Conservation (phyloP, 2,329 filamentous ascomycete species). For the Simplicillium sp. region DNA sequence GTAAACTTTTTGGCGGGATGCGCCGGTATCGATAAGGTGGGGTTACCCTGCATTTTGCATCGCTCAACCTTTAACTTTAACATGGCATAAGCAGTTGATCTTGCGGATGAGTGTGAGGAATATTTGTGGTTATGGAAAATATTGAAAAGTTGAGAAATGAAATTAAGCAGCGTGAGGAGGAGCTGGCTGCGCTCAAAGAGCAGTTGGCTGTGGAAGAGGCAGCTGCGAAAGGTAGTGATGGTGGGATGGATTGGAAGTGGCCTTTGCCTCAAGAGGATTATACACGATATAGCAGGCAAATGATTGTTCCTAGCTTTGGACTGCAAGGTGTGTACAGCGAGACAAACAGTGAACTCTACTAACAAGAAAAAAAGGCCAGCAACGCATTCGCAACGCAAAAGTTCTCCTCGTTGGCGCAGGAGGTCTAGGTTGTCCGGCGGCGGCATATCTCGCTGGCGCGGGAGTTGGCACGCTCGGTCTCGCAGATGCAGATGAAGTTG, state of each 20-base stretch:
- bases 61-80: too few species aligned
- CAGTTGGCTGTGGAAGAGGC: constrained; percentile 33
- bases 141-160: constrained; percentile 32
- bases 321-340: constrained; percentile 53
- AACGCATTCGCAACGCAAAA: constrained; percentile 57
- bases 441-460: constrained; percentile 84
- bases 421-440: constrained; percentile 84
- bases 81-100: not conserved
- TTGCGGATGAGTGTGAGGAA: constrained; percentile 1
- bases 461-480: constrained; percentile 78
- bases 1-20: not conserved
- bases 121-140: constrained; percentile 21
- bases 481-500: constrained; percentile 80
- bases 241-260: constrained; percentile 41
- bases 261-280: constrained; percentile 68
- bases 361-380: constrained; percentile 52
- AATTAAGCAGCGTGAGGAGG: constrained; percentile 36
- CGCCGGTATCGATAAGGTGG: too few species aligned
- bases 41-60: too few species aligned
- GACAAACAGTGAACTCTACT: not conserved
- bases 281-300: constrained; percentile 77
- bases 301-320: constrained; percentile 78
- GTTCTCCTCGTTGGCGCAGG: constrained; percentile 82
- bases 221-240: constrained; percentile 5
- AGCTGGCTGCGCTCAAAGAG: constrained; percentile 33